Base-by-base conservation (phyloP, 352 stramenopile species). In the Phytophthora idaei region DNA sequence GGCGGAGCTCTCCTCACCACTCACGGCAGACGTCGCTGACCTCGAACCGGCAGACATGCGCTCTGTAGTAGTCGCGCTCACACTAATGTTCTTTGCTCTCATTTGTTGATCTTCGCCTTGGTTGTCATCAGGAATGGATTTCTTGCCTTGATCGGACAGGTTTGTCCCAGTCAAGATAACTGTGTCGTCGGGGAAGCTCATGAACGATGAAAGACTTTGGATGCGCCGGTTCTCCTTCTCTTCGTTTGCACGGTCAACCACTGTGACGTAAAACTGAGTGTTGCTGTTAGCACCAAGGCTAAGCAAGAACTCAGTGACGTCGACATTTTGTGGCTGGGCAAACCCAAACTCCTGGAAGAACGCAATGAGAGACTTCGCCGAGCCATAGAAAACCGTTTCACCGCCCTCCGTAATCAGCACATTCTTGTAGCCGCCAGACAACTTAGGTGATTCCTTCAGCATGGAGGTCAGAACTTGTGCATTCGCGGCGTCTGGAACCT, bases 201-300 rank as follows among this genome's bases (percentile, higher is more conserved):
- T 57, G 37, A 67, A 58, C 0, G 57, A 67, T 4, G 64, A 72
- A 6, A 72, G 42, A 37, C 27, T 54, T 49, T 67, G 50, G 21
- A 27, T 56, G 32, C 7, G 50, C 21, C 61, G 64, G 15, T 67
- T 59, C 12, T 39, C 36, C 37, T 61, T 55, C 2, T 46, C 42
- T 55, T 72, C 29, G 46, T 72, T 72, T 10, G 64, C 64, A 21
- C 57, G 44, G 51, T 72, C 57, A 32, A 72, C 62, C n/a, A 67
- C 45, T 44, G 57, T 67, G 46, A 72, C 51, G 3, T 50, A 42
- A 47, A 64, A 72, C 42, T 62, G 51, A 11, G 57, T 14, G 17
- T 59, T 63, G 21, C 1, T 11, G 6, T 4, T 52, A 34, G 27
- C 15, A 32, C 64, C 56, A 10, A 72, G 52, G 25, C 57, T 39